These are phyloP conservation scores for Leishmania tarentolae DNA, from an alignment of 208 protist genomes.

Conservation along the genomic window DNA sequence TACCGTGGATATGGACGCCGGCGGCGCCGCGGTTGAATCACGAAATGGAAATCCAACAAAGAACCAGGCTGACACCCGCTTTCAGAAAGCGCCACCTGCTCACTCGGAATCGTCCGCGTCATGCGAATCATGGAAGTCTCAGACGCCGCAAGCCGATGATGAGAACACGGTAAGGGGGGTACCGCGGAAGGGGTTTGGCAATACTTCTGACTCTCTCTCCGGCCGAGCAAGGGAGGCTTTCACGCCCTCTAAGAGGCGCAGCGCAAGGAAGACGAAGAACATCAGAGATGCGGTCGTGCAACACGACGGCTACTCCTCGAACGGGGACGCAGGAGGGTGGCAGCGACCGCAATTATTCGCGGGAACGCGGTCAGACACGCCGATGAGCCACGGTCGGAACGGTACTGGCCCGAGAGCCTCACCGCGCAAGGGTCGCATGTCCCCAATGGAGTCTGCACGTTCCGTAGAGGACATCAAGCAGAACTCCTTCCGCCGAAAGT, in stretches of 20 bases:
- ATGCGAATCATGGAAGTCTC: conserved; percentile 1
- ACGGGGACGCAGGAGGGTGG: conserved; percentile 3
- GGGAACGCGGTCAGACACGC: not conserved
- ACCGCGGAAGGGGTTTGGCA: not conserved
- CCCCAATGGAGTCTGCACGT: conserved; percentile 9
- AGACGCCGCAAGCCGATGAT: not conserved
- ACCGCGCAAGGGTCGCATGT: conserved; percentile 12
- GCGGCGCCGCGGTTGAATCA: not conserved
- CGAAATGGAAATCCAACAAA: conserved; percentile 11
- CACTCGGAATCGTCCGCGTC: not conserved
- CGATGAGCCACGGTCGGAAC: conserved; percentile 7
- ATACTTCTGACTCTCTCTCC: not conserved
- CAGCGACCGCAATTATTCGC: conserved; percentile 1
- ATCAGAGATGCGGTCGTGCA: not conserved
- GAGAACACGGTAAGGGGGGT: not conserved
- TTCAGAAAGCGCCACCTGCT: conserved; percentile 6
- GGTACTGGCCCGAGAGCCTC: conserved; percentile 7
- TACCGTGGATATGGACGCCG: not conserved
- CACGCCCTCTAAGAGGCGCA: not conserved
- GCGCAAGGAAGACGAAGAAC: not conserved
- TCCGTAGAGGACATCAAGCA: conserved; percentile 8
- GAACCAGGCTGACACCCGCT: conserved; percentile 4
- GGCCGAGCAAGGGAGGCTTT: not conserved
- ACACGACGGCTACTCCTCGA: not conserved
- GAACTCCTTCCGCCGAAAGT: conserved; percentile 36